Conservation (phyloP, 2,329 filamentous ascomycete species). For the Huntiella savannae region DNA sequence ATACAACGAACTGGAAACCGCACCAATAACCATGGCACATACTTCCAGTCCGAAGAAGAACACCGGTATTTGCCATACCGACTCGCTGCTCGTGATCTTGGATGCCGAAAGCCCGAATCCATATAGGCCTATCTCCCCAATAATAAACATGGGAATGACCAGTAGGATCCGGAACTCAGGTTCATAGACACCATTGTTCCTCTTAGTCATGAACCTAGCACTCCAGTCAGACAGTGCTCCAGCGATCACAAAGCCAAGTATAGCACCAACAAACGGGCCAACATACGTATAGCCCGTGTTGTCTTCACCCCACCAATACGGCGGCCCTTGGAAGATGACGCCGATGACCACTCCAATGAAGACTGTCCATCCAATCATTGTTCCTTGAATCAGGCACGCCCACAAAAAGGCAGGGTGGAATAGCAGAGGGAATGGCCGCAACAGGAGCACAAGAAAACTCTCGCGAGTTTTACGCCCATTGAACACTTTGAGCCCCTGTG, state of each 20-base stretch:
- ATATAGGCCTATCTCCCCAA: conserved; percentile 61
- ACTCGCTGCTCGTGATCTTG: conserved; percentile 34
- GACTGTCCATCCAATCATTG: conserved; percentile 88
- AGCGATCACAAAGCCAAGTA: conserved; percentile 58
- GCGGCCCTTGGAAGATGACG: conserved; percentile 63
- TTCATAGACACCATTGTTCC: conserved; percentile 70
- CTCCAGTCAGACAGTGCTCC: conserved; percentile 56
- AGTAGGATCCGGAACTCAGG: conserved; percentile 78
- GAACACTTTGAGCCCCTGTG: conserved; percentile 47
- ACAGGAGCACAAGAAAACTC: conserved; percentile 40
- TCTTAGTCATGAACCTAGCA: conserved; percentile 48
- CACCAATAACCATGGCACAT: conserved; percentile 78
- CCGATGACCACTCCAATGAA: conserved; percentile 72
- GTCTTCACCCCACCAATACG: conserved; percentile 64
- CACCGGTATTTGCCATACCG: conserved; percentile 55
- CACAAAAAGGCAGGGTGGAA: conserved; percentile 73
- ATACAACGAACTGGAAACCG: conserved; percentile 69
- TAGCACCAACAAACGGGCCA: conserved; percentile 65
- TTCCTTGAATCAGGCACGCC: conserved; percentile 62
- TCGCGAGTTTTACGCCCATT: conserved; percentile 70
- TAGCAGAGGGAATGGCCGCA: conserved; percentile 69
- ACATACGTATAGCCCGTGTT: conserved; percentile 75
- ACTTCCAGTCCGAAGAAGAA: conserved; percentile 74
- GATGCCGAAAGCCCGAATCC: conserved; percentile 62
- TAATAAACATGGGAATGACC: conserved; percentile 61